These are phyloP conservation scores for Pestalotiopsis sp. DNA, from an alignment of 2,329 filamentous ascomycete species.

Conservation along the genomic window DNA sequence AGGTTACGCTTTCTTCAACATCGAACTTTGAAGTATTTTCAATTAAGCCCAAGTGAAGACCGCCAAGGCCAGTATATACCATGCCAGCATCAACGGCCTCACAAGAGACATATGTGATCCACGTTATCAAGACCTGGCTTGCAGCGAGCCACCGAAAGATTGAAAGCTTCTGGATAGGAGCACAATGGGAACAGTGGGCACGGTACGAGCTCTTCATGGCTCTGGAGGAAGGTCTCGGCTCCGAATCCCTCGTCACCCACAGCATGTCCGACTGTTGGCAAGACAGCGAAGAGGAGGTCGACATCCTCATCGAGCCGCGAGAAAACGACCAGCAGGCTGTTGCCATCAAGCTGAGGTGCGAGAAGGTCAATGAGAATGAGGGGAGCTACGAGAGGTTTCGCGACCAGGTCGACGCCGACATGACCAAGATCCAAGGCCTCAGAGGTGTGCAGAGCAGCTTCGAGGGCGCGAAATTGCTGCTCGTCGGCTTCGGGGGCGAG, in stretches of 20 bases:
- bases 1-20: no score
- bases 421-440: not conserved
- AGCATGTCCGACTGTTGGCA: not conserved
- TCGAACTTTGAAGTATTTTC: no score
- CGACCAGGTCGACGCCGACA: conserved; percentile 1
- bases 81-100: not conserved
- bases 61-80: not conserved
- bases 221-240: not conserved
- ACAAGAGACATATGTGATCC: not conserved
- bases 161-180: conserved; percentile 5
- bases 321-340: not conserved
- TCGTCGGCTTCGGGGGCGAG: not conserved
- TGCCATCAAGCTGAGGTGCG: not conserved
- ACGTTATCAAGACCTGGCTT: not conserved
- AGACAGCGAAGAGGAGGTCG: not conserved
- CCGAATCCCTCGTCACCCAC: not conserved
- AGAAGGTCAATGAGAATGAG: conserved; percentile 5
- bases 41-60: no score
- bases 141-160: not conserved
- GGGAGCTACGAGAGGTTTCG: conserved; percentile 9
- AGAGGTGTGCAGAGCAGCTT: not conserved
- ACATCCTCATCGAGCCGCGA: conserved; percentile 4
- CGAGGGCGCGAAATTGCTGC: not conserved
- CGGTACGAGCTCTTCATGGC: conserved; percentile 7
- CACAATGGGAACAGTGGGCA: conserved; percentile 4